phyloP scores from a whole-genome alignment of 1,139 yeast species.

The Geotrichum klebahnii region DNA sequence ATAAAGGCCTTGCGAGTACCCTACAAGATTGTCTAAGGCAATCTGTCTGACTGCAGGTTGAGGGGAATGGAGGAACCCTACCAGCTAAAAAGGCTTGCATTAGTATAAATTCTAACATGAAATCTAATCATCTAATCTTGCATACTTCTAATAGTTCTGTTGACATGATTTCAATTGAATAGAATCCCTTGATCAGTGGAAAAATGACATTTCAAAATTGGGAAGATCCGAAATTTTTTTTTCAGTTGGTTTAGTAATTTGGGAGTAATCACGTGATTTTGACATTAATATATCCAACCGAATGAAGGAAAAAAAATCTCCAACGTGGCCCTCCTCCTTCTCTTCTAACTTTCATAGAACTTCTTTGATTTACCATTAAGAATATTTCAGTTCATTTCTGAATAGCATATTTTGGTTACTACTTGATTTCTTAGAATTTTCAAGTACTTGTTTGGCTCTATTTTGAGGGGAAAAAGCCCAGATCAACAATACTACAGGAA shows the following conservation, averaged over 20 bases:
- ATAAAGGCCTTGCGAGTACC: constrained; percentile 68
- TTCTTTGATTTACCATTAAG: too few species aligned
- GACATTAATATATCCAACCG: not conserved
- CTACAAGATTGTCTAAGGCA: constrained; percentile 81
- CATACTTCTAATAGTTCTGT: constrained; percentile 31
- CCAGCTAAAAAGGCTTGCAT: constrained; percentile 41
- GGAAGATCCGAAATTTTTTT: not conserved
- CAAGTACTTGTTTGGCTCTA: too few species aligned
- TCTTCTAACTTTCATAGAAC: too few species aligned
- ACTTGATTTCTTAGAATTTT: too few species aligned
- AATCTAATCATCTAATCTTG: not conserved
- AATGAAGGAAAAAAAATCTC: not conserved
- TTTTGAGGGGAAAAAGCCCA: too few species aligned
- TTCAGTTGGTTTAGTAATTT: not conserved
- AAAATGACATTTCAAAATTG: not conserved
- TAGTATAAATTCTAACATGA: not conserved
- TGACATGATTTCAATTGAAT: constrained; percentile 28
- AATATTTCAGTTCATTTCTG: too few species aligned
- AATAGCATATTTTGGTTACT: too few species aligned
- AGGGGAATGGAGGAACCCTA: constrained; percentile 75
- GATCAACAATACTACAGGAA: too few species aligned
- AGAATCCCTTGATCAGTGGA: too few species aligned
- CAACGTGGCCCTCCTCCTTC: constrained; percentile 5
- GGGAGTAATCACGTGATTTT: constrained; percentile 10
- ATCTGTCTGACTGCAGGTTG: constrained; percentile 79